A percentile compares a stretch with the other conserved stretches of the same genome.
Conservation (phyloP, 371 early-diverging fungal species). For the Mucor circinelloides region DNA sequence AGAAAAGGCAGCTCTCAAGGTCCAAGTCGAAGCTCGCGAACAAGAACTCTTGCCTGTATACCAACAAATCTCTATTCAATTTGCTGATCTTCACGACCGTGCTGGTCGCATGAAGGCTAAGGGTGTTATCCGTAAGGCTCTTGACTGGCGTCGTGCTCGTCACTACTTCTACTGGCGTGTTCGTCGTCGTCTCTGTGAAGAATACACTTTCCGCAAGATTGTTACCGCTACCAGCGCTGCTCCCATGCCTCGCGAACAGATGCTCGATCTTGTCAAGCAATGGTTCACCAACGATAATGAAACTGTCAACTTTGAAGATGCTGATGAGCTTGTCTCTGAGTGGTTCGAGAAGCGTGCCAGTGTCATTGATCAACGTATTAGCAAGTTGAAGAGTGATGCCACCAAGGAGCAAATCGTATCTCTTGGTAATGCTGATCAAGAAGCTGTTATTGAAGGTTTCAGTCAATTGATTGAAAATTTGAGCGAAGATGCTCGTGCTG, state of each 20-base stretch:
- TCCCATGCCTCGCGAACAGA: slow-evolving; percentile 48
- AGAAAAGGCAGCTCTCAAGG: slow-evolving; percentile 66
- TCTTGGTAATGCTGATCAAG: slow-evolving; percentile 43
- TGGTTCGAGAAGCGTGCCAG: slow-evolving; percentile 68
- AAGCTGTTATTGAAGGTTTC: slow-evolving; percentile 58
- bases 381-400: slow-evolving; percentile 45
- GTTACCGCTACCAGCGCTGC: slow-evolving; percentile 35
- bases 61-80: slow-evolving; percentile 93
- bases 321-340: slow-evolving; percentile 58
- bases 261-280: slow-evolving; percentile 45
- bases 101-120: slow-evolving; percentile 97
- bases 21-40: slow-evolving; percentile 79
- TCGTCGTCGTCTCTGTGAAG: slow-evolving; percentile 78
- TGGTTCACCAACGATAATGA: slow-evolving; percentile 60
- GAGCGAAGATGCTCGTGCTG: slow-evolving; percentile 39
- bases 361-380: slow-evolving; percentile 50
- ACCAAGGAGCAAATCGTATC: slow-evolving; percentile 34
- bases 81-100: slow-evolving; percentile 97
- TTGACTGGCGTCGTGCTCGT: slow-evolving; percentile 86
- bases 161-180: slow-evolving; percentile 94
- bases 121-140: slow-evolving; percentile 80
- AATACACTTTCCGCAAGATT: slow-evolving; percentile 67
- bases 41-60: slow-evolving; percentile 87
- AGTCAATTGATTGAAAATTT: slow-evolving; percentile 45
- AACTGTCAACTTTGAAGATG: slow-evolving; percentile 44